Base-by-base conservation (phyloP, 2,329 filamentous ascomycete species). In the Phyllosticta capitalensis region DNA sequence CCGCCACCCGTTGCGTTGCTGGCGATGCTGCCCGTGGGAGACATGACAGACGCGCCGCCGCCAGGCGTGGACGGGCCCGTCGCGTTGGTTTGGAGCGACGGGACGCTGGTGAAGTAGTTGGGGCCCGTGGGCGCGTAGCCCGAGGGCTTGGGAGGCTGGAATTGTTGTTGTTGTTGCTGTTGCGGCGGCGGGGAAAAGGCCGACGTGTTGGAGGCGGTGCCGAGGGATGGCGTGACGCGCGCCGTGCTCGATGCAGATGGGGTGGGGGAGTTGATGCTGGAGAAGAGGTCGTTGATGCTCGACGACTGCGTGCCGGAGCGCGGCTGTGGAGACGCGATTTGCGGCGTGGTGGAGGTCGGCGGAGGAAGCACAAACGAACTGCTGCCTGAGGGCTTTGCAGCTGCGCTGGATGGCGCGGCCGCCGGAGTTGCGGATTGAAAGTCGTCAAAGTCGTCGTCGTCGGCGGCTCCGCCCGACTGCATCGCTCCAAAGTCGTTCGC, bases 401-500 rank as follows among this genome's bases (percentile, higher is more conserved):
- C 76, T 64, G 63, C 71, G 64, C 66, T 71, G 65, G 67, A 64
- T 21, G 73, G 65, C n/a, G 71, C 64, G 19, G 79, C 71, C 21
- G 72, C 77, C 3, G 87, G 83, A 2, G 88, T 78, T 14, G 92
- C 92, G 20, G 91, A 95, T 73, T 96, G 90, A 79, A 97, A 97
- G 70, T 99, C 94, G 70, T 97, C 94, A 69, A 97, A 97, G 64
- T 96, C 94, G 65, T 96, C 92, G 64, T 96, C 92, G 63, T 89
- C 87, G 56, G 83, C 85, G 50, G 78, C 78, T 28, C 74, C 74
- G 17, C 75, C 77, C 9, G 81, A 77, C 63, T 75, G 69, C 63
- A 76, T 70, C 54, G 73, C 71, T 48, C 73, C 75, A 64, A 78
- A 75, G 59, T 74, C 73, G 63, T 75, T 73, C 21, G 74, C 72